Conservation (phyloP, 2,329 filamentous ascomycete species). For the Parafenestella ontariensis region DNA sequence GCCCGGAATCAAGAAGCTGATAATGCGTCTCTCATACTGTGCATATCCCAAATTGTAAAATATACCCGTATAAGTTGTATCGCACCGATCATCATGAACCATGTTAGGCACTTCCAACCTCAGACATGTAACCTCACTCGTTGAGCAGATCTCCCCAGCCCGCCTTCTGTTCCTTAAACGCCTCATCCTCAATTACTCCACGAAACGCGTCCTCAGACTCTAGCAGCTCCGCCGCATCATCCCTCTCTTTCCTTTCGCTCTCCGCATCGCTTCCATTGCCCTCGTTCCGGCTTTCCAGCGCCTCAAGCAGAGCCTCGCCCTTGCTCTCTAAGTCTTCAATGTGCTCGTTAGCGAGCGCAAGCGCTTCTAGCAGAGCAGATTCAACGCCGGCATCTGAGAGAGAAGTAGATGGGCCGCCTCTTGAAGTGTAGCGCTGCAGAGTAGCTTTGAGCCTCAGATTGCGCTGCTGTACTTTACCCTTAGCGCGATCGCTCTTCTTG, state of each 20-base stretch:
- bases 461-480: slow-evolving; percentile 22
- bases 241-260: slow-evolving; percentile 4
- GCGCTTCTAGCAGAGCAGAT: slow-evolving; percentile 15
- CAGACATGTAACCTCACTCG: slow-evolving; percentile 1
- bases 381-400: slow-evolving; percentile 3
- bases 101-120: not conserved
- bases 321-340: slow-evolving; percentile 24
- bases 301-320: slow-evolving; percentile 16
- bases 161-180: slow-evolving; percentile 17
- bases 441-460: slow-evolving; percentile 21
- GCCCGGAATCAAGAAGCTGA: too few species aligned
- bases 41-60: too few species aligned
- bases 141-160: slow-evolving; percentile 14
- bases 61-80: too few species aligned
- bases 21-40: not conserved
- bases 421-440: slow-evolving; percentile 2
- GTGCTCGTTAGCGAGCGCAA: slow-evolving; percentile 14
- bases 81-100: too few species aligned
- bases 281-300: slow-evolving; percentile 10
- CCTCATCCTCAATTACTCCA: slow-evolving; percentile 22
- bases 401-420: not conserved
- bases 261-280: slow-evolving; percentile 6
- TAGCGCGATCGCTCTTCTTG: slow-evolving; percentile 23
- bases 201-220: slow-evolving; percentile 15
- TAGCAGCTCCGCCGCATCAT: slow-evolving; percentile 4